Conservation (phyloP, 345 rosid genomes). For the Citrus hindsii region DNA sequence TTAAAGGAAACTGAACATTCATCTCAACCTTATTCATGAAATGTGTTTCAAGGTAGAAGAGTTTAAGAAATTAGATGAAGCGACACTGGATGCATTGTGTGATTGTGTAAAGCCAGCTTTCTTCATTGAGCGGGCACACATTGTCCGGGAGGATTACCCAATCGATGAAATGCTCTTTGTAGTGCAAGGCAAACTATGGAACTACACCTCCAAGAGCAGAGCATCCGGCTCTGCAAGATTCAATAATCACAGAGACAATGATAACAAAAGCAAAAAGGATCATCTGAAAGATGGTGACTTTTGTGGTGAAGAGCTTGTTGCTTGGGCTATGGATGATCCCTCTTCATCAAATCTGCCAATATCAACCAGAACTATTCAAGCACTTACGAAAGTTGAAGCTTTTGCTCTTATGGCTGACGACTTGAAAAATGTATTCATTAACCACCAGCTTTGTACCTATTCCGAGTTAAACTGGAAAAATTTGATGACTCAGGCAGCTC, state of each 20-base stretch:
- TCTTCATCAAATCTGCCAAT: neutral
- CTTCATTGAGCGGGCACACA: constrained; percentile 41
- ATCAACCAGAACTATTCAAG: constrained; percentile 4
- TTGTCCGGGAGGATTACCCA: constrained; percentile 46
- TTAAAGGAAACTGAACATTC: neutral
- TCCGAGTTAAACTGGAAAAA: neutral
- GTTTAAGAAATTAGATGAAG: constrained; percentile 38
- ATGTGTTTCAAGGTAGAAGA: neutral
- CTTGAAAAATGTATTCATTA: neutral
- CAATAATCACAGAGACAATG: neutral
- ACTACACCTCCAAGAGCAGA: neutral
- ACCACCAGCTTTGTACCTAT: neutral
- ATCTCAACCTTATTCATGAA: neutral
- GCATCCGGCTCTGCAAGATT: neutral
- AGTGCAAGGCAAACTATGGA: neutral
- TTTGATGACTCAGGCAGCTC: neutral
- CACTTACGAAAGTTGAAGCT: constrained; percentile 2
- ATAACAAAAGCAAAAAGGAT: neutral
- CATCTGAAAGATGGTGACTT: neutral
- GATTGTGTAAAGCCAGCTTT: constrained; percentile 52
- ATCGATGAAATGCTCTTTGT: constrained; percentile 30
- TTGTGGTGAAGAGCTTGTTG: constrained; percentile 6
- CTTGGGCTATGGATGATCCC: neutral
- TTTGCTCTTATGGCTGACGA: neutral
- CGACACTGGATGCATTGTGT: constrained; percentile 44